Evolutionary conservation across 805 yeast species (phyloP).

Genomic region (Kodamaea sagamina): DNA sequence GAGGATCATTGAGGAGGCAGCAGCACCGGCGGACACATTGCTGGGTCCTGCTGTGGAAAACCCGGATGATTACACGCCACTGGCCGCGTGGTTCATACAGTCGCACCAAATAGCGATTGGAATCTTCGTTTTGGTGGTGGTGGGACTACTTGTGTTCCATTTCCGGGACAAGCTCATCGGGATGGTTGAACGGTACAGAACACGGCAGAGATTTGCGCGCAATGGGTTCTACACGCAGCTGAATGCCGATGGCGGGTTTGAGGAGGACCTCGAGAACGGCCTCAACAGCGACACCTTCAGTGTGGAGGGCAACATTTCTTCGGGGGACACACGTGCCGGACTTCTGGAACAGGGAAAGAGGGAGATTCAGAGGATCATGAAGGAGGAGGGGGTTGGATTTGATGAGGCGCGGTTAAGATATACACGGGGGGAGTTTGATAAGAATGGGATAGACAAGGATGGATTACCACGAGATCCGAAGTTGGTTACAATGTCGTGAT

Average conservation of each 20-base stretch:
- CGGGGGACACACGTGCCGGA: conserved; percentile 62
- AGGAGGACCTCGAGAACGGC: conserved; percentile 55
- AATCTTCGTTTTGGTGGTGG: conserved; percentile 16
- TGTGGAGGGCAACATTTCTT: conserved; percentile 40
- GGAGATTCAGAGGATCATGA: conserved; percentile 57
- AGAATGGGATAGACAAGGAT: conserved; percentile 18
- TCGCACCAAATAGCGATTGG: conserved; percentile 21
- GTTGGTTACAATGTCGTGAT: conserved; percentile 26
- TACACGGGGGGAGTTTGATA: conserved; percentile 45
- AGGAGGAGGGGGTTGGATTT: conserved; percentile 47
- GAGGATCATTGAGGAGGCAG: not conserved
- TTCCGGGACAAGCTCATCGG: conserved; percentile 33
- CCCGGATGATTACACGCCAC: too few species aligned
- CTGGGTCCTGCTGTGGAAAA: too few species aligned
- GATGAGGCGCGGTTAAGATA: conserved; percentile 69
- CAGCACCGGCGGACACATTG: too few species aligned
- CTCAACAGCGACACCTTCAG: conserved; percentile 61
- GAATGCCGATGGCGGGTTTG: conserved; percentile 21
- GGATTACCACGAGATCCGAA: conserved; percentile 25
- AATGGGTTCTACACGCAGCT: conserved; percentile 31
- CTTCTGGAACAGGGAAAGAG: conserved; percentile 55
- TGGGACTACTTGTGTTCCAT: conserved; percentile 27
- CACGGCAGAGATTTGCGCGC: conserved; percentile 22
- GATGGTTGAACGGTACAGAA: conserved; percentile 30
- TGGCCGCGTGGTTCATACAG: too few species aligned